Conservation (phyloP, 768 basidiomycete genomes). For the Boletus tylopilopsis region DNA sequence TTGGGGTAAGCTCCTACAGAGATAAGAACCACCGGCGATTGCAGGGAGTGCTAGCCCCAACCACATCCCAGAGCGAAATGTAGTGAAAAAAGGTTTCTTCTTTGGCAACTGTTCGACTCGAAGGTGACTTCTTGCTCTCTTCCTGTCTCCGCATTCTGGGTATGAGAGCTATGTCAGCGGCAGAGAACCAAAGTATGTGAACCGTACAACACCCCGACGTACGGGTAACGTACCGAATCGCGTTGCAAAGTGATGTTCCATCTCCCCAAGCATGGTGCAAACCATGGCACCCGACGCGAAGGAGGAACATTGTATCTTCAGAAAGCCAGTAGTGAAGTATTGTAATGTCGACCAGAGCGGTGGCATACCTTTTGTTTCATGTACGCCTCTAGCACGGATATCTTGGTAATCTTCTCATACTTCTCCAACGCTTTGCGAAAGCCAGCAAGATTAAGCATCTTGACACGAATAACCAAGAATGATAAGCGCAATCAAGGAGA, state of each 20-base stretch:
- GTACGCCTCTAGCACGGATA: slow-evolving; percentile 70
- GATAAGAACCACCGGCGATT: slow-evolving; percentile 60
- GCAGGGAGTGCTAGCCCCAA: slow-evolving; percentile 74
- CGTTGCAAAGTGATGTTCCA: slow-evolving; percentile 72
- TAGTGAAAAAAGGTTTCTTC: slow-evolving; percentile 65
- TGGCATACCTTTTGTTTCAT: slow-evolving; percentile 66
- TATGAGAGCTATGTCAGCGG: background rate
- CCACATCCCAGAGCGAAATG: slow-evolving; percentile 68
- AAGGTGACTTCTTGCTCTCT: slow-evolving; percentile 66
- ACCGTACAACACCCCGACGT: background rate
- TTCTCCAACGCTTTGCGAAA: slow-evolving; percentile 86
- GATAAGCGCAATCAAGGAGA: background rate
- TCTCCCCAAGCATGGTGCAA: slow-evolving; percentile 63
- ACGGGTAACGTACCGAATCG: slow-evolving; percentile 60
- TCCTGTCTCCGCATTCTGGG: slow-evolving; percentile 69
- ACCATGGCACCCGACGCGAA: slow-evolving; percentile 65
- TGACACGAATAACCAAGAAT: background rate
- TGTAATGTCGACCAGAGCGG: background rate
- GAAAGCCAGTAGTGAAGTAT: background rate
- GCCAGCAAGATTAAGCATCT: slow-evolving; percentile 87
- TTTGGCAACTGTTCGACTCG: slow-evolving; percentile 49
- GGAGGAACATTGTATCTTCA: slow-evolving; percentile 60
- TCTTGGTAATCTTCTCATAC: slow-evolving; percentile 76
- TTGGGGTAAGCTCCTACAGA: slow-evolving; percentile 36
- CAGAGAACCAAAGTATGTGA: too few relatives aligned